Evolutionary conservation across 2,329 filamentous ascomycete genomes (phyloP).

Genomic region (Monilinia aucupariae): DNA sequence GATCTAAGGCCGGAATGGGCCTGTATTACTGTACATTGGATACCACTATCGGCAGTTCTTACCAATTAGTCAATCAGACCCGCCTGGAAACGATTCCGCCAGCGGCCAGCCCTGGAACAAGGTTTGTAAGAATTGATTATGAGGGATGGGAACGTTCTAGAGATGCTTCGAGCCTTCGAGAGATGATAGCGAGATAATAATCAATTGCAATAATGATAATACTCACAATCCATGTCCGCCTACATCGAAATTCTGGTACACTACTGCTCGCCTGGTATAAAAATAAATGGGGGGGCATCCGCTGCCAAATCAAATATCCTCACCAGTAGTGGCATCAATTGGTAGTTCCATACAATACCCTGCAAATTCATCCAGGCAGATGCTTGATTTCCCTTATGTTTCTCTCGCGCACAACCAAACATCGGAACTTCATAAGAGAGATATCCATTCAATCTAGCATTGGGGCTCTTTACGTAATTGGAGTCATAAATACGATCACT

Average conservation of each 20-base stretch:
- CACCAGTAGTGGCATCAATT: background rate
- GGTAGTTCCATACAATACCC: background rate
- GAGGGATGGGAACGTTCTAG: constrained; percentile 9
- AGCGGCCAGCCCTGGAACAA: background rate
- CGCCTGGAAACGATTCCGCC: background rate
- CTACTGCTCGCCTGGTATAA: background rate
- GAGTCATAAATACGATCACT: no score
- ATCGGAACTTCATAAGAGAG: constrained; percentile 7
- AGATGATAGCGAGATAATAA: constrained; percentile 4
- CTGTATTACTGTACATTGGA: background rate
- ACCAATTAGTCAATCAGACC: constrained; percentile 11
- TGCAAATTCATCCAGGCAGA: background rate
- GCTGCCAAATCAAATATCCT: constrained; percentile 9
- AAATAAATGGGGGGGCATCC: constrained; percentile 2
- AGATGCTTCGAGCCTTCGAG: background rate
- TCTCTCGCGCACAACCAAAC: background rate
- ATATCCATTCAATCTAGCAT: no score
- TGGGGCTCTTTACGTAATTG: no score
- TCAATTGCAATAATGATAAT: no score
- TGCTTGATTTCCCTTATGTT: constrained; percentile 11
- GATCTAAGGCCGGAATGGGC: constrained; percentile 4
- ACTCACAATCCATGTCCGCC: constrained; percentile 3
- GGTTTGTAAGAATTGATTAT: constrained; percentile 2
- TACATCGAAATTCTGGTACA: constrained; percentile 2
- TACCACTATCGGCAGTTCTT: constrained; percentile 11